Evolutionary conservation across 306 rosid species (phyloP), one percentile per base, ranked within the genome.

Genomic region (Ceratonia siliqua): DNA sequence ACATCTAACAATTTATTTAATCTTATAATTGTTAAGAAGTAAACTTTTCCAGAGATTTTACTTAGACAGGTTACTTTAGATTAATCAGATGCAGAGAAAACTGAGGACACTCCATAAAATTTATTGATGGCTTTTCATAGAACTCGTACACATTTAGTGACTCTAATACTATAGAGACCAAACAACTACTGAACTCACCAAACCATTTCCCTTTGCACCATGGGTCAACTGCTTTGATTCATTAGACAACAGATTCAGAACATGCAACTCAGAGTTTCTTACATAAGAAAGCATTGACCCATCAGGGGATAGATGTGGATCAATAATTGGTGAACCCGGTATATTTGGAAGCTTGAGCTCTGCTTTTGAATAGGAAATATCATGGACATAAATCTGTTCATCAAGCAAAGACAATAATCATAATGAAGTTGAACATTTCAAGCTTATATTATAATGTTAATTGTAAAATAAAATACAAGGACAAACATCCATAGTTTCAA

Each of bases 271-370:
- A 67, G 46, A 67, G 71, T 90, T 92, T 78, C 81, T 86, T 48
- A 95, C 91, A 74, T 85, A 92, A 43, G 92, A 89, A 35, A 95
- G 88, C 99, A 89, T 85, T 46, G 90, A 80, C 39, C 99, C 97
- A 79, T 90, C 96, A 10, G 96, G 99, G 10, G 99, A 95, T 72
- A 92, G 73, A 84, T 85, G 99, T 2, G 99, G 94, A 81, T 95
- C 99, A 77, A 92, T 87, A 79, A 89, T 81, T 10, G 99, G 97
- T 35, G 94, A 95, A 70, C 82, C 66, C 18, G 83, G 42, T 28
- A 54, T 79, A 75, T 92, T 83, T 27, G 87, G 85, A 84, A 95
- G 92, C 87, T 86, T 92, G 41, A 95, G 93, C 86, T 92, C 95
- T 12, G 92, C 82, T 71, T 82, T 81, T 72, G 96, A 83, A 72